Evolutionary conservation across 768 basidiomycete species (phyloP), one percentile per base, ranked within the genome.

Genomic region (Leucocoprinus birnbaumii): DNA sequence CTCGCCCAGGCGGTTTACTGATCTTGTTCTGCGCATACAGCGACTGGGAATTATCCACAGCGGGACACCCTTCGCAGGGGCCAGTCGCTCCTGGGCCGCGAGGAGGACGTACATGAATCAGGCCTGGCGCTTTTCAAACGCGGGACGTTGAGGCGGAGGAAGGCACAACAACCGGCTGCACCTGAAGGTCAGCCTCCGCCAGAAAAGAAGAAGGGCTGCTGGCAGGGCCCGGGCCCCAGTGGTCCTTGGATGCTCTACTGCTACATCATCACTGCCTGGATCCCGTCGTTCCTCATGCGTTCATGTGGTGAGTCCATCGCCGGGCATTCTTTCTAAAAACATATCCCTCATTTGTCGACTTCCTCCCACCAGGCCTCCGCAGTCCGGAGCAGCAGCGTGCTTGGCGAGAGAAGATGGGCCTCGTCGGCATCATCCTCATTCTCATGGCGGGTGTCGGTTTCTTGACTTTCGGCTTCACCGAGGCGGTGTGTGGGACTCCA

Each of bases 331-430:
- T 49, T 49, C n/a, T 9, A 16, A 41, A 26, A 25, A 48, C 37
- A 13, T 44, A 42, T 52, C 18, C 25, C 41, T 54, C 35, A 38
- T 45, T 41, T 35, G 14, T 59, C 48, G 41, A 22, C 27, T 56
- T 51, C 38, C 51, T 51, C n/a, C 24, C 27, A 27, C 25, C 57
- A 94, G 93, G 95, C 52, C 88, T 97, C 60, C 80, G 82, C 52
- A 95, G 87, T 25, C 89, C 92, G 0, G 97, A 99, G 60, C 89
- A 89, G 61, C 94, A 97, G 68, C 85, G 94, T 47, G 97, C 97
- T 41, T 99, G 95, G 95, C 80, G 97, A 59, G 97, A 99, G 73
- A 99, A 99, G 76, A 93, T 98, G 71, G 97, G 96, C 7, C 81
- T 99, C 22, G 76, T 99, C 47, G 75, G 79, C 60, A 78, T 98